Base-by-base conservation (phyloP, 257 asterid species). In the Fraxinus quadrangulata region DNA sequence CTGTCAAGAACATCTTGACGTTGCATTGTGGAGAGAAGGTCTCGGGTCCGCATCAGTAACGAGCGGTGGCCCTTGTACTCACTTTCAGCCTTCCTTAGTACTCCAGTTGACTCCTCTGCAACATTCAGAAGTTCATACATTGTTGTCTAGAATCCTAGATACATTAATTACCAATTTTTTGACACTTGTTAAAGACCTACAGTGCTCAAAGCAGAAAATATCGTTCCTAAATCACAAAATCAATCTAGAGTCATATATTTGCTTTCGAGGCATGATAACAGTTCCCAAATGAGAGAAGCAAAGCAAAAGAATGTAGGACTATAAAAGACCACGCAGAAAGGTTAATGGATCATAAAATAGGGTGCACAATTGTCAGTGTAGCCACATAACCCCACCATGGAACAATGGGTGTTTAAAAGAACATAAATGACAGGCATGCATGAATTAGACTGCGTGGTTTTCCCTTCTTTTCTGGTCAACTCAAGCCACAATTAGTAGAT, bases 41-140 rank as follows among this genome's bases (percentile, higher is more conserved):
- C 89, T 63, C 99, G 86, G 2, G 97, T 93, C 63, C 97, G 89
- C 70, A 89, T 83, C 26, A 95, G 92, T 75, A 96, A 83, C 2
- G 97, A 89, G 40, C 96, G 88, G 45, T 93, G 99, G 81, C 97
- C 97, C 89, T 85, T 92, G 90, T 96, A 96, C 77, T 96, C 99
- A 11, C 89, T 88, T 78, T 96, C 99, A 13, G 99, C 96, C 82
- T 93, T 96, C 82, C 67, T 86, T 65, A 93, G 73, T 31, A 96
- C 96, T 34, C 87, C 86, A 0, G 96, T 89, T 54, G 99, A 96
- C 87, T 93, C 99, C 86, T 93, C 99, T 95, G 90, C 77, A 84
- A 78, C 82, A 83, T 79, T 78, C 21, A 56, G 31, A 79, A 84
- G 39, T 45, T 70, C 42, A 49, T 73, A 72, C 28, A 51, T 33